Evolutionary conservation across 306 rosid genomes (phyloP).

Genomic region (Notholithocarpus densiflorus): DNA sequence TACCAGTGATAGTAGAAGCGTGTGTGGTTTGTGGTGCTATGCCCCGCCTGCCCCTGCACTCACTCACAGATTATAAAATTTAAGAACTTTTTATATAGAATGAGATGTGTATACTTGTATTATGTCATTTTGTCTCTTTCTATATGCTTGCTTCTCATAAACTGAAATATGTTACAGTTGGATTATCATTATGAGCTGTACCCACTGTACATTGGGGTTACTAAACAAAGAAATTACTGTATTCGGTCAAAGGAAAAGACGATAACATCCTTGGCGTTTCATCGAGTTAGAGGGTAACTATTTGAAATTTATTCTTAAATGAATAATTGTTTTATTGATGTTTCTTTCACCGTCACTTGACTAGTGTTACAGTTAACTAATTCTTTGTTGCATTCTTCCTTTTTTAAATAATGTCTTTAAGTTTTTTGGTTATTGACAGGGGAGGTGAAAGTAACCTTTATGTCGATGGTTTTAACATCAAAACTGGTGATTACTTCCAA

Average conservation of each 20-base stretch:
- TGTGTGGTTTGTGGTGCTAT: neutral
- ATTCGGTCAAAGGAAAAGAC: slow-evolving; percentile 51
- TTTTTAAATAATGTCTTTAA: neutral
- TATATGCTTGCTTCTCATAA: neutral
- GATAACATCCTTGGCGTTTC: slow-evolving; percentile 48
- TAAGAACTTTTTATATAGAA: neutral
- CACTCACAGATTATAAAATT: neutral
- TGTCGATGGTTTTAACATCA: slow-evolving; percentile 62
- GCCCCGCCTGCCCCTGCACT: too few relatives aligned
- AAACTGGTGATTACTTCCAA: slow-evolving; percentile 63
- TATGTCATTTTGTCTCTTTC: neutral
- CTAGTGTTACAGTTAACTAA: neutral
- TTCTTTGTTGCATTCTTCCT: slow-evolving; percentile 11
- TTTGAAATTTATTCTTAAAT: neutral
- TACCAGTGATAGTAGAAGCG: neutral
- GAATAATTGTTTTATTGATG: neutral
- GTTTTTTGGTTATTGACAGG: slow-evolving; percentile 38
- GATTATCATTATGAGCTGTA: slow-evolving; percentile 33
- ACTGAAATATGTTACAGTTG: slow-evolving; percentile 48
- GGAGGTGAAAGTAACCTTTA: slow-evolving; percentile 64
- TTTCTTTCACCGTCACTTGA: slow-evolving; percentile 6
- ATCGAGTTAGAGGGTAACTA: slow-evolving; percentile 64
- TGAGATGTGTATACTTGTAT: slow-evolving; percentile 6
- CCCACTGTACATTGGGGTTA: slow-evolving; percentile 71
- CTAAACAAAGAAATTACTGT: slow-evolving; percentile 47